Evolutionary conservation across 441 rosid species (phyloP), one percentile per base, ranked within the genome.

Genomic region (Erodium moschatum): DNA sequence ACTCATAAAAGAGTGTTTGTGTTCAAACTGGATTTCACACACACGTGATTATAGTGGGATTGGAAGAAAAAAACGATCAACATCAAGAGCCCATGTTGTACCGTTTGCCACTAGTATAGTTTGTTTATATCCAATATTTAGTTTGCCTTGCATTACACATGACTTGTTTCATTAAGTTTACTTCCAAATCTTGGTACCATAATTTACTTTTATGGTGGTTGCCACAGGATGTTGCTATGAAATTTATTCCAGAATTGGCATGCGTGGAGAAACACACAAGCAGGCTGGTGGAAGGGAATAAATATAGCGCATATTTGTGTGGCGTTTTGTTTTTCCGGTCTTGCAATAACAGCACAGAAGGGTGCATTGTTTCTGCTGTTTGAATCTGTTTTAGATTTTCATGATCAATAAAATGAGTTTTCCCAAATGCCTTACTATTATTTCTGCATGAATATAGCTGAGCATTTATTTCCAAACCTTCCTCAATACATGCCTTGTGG

Each of bases 281-380:
- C 64, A 58, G 6, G 64, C 29, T 19, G 31, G 12, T 58, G 64
- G 64, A 58, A 58, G 64, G 31, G n/a, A 20, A 21, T 58, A 58
- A 21, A 20, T 58, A 12, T 19, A 18, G 10, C 6, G 27, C 19
- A 27, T 56, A 19, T 56, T 19, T 56, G 7, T 56, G 10, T 56
- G 10, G 62, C 62, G 16, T 56, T 13, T 58, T 31, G 11, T 19
- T 58, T 58, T 58, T 29, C 13, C 20, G 63, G 29, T 58, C 63
- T 15, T 58, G n/a, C 63, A 58, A 10, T 21, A 58, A 18, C 5
- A 31, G 11, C 27, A 10, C 18, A 58, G 10, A 18, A 19, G 3
- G 12, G 20, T n/a, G 63, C 12, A 18, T 58, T 27, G 12, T 20
- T 2, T 58, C 24, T 7, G 63, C 13, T 19, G 63, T 58, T 21